These are phyloP conservation scores for Iberis amara DNA, from an alignment of 441 rosid genomes.

Conservation along the genomic window DNA sequence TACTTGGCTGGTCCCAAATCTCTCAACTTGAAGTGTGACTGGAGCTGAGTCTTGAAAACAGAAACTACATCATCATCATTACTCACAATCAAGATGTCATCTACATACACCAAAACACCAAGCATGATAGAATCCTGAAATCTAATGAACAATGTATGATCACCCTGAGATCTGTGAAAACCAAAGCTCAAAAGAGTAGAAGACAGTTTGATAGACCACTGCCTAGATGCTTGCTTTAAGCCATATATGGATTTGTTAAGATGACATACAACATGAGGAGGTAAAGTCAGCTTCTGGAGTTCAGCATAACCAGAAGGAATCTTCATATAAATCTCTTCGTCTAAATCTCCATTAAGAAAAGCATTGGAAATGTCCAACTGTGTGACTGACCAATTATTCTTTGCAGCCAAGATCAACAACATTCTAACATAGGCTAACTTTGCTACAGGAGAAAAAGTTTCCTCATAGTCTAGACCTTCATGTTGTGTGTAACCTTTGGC, in stretches of 20 bases:
- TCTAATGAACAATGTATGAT: background rate
- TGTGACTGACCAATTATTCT: background rate
- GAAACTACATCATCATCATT: rapidly evolving
- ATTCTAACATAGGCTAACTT: background rate
- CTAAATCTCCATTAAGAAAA: background rate
- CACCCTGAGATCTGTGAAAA: background rate
- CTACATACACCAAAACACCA: background rate
- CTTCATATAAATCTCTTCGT: conserved; percentile 2
- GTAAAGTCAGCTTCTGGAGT: rapidly evolving
- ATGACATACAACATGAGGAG: background rate
- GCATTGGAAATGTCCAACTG: background rate
- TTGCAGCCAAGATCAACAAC: background rate
- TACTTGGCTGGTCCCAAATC: background rate
- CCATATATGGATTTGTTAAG: background rate
- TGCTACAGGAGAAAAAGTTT: background rate
- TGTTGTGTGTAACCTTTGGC: too few relatives aligned
- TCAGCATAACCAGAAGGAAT: background rate
- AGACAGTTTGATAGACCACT: background rate
- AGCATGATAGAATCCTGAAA: background rate
- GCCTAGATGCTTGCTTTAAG: too few relatives aligned
- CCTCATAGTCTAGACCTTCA: background rate
- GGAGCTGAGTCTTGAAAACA: rapidly evolving
- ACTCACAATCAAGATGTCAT: background rate
- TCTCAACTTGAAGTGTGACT: background rate
- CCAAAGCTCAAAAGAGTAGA: background rate